phyloP scores from a whole-genome alignment of 345 rosid species.

The Anacardium occidentale region DNA sequence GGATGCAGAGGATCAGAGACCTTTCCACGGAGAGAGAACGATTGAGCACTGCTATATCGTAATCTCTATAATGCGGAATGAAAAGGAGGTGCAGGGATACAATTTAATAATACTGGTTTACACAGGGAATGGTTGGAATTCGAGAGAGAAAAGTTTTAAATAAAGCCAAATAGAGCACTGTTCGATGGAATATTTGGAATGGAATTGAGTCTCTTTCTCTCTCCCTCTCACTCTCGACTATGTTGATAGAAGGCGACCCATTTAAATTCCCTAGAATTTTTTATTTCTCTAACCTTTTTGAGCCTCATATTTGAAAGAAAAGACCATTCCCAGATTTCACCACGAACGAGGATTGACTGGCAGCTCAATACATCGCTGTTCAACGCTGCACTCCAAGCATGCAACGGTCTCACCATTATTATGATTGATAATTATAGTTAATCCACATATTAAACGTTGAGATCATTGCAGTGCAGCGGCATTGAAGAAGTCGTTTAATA shows the following conservation, averaged over 20 bases:
- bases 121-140: constrained; percentile 48
- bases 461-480: no score
- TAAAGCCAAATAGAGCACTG: constrained; percentile 34
- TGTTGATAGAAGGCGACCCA: constrained; percentile 43
- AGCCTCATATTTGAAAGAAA: constrained; percentile 26
- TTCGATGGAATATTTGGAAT: constrained; percentile 51
- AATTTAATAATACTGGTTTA: constrained; percentile 11
- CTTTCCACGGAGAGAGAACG: constrained; percentile 16
- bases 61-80: constrained; percentile 22
- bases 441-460: no score
- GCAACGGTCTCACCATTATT: no score
- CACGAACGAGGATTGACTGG: constrained; percentile 34
- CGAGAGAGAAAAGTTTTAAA: constrained; percentile 17
- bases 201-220: constrained; percentile 28
- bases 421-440: no score
- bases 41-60: not conserved
- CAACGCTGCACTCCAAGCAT: constrained; percentile 22
- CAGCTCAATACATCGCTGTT: constrained; percentile 27
- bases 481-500: no score
- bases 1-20: constrained; percentile 39
- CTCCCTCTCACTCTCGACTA: not conserved
- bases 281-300: constrained; percentile 18
- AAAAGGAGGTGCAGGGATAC: constrained; percentile 9
- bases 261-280: constrained; percentile 22
- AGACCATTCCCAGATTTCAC: constrained; percentile 41